Base-by-base conservation (phyloP, 75 land plant species). In the Selaginella tamariscina region DNA sequence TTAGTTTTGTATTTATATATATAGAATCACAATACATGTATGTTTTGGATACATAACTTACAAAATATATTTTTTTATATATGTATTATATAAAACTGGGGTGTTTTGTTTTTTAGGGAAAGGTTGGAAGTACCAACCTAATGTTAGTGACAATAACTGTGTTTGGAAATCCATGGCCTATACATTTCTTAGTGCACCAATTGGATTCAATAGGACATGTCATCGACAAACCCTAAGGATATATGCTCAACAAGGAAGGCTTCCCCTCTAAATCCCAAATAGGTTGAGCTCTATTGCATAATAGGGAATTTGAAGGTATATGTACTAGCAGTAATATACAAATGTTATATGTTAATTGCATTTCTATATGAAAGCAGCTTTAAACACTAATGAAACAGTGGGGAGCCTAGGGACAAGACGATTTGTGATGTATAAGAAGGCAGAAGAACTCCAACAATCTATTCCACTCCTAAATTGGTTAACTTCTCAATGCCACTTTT, bases 201-300 rank as follows among this genome's bases (percentile, higher is more conserved):
- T 77, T 68, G 1, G 82, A 82, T 20, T 59, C 69, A 15, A 87
- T 82, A 9, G 74, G 68, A 2, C 64, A 68, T 15, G 72, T 87
- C 1, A 76, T 87, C 11, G 81, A 74, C 23, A 78, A 74, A 79
- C 83, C 2, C 70, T 87, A 21, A 76, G 74, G 67, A 56, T 74
- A 1, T 86, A 86, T 55, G 89, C 89, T 9, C 82, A 80, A 2
- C 82, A 84, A 65, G 84, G 89, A 1, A 72, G 90, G 13, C 72
- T 82, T 29, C 90, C 88, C 0, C 67, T 85, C 82, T 87, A 1
- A 72, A 80, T 73, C 13, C 56, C 32, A 72, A 77, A 11, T 32
- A 73, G 29, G 81, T 87, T 69, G 55, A 82, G 15, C 87, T 87
- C 28, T 82, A 82, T 54, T 66, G 68, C 69, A 83, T 65, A 72